Evolutionary conservation across 768 basidiomycete genomes (phyloP).

Genomic region (Boletus eberwhitei): DNA sequence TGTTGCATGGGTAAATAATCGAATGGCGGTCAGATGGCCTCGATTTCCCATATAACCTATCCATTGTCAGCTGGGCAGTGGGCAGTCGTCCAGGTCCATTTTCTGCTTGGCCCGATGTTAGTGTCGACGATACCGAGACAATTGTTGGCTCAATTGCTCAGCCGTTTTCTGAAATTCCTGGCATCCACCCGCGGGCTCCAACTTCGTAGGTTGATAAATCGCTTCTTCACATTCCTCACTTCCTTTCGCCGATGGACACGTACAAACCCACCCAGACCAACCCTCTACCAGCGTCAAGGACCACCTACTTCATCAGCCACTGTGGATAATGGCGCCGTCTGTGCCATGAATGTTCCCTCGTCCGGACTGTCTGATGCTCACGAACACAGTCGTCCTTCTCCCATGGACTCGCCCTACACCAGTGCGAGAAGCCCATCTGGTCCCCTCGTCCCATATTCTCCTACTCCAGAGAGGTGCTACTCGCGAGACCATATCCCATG

Average conservation of each 20-base stretch:
- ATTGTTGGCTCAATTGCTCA: background rate
- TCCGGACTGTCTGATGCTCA: background rate
- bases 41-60: background rate
- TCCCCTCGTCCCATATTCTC: conserved; percentile 19
- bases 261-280: background rate
- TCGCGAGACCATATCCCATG: conserved; percentile 6
- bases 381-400: conserved; percentile 7
- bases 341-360: conserved; percentile 16
- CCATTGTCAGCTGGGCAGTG: background rate
- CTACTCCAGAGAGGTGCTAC: conserved; percentile 6
- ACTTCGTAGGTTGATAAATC: background rate
- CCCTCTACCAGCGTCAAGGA: background rate
- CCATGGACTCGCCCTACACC: conserved; percentile 11
- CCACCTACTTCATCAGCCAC: background rate
- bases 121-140: background rate
- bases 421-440: conserved; percentile 16
- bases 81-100: background rate
- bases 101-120: background rate
- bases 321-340: conserved; percentile 2
- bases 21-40: background rate
- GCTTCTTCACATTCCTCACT: background rate
- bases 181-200: background rate
- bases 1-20: no score
- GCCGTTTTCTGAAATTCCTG: conserved; percentile 2
- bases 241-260: conserved; percentile 2